phyloP scores from a whole-genome alignment of 148 eudicot genomes.

The Chenopodium album region DNA sequence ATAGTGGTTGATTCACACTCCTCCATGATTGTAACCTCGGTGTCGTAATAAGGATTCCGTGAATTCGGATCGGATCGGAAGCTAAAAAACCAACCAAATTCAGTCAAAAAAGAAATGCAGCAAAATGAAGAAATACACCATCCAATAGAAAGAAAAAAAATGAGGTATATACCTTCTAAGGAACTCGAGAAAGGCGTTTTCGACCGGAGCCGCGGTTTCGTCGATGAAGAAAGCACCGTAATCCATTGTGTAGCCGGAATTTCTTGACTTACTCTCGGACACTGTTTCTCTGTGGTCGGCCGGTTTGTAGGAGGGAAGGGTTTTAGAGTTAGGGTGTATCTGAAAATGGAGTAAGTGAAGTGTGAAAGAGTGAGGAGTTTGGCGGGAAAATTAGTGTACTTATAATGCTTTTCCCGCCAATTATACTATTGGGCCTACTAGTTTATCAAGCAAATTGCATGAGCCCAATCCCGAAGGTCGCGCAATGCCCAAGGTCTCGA shows the following conservation, averaged over 20 bases:
- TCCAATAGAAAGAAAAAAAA: background rate
- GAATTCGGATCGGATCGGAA: slow-evolving; percentile 50
- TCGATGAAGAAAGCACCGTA: slow-evolving; percentile 63
- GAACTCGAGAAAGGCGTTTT: slow-evolving; percentile 79
- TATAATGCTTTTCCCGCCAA: background rate
- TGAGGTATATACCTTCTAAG: slow-evolving; percentile 50
- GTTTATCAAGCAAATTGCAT: background rate
- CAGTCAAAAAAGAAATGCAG: background rate
- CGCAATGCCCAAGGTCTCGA: too few relatives aligned
- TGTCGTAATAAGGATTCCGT: slow-evolving; percentile 50
- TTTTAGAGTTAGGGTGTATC: background rate
- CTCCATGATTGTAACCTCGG: slow-evolving; percentile 73
- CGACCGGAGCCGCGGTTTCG: slow-evolving; percentile 77
- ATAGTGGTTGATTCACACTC: slow-evolving; percentile 79
- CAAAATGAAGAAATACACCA: background rate
- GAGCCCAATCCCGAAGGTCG: too few relatives aligned
- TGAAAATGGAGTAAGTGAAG: background rate
- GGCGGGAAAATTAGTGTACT: background rate
- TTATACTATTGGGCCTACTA: too few relatives aligned
- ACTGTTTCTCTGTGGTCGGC: background rate
- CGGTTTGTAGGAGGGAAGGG: background rate
- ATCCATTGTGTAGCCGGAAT: slow-evolving; percentile 37
- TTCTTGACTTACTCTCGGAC: background rate
- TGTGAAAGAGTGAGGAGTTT: background rate
- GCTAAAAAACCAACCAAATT: slow-evolving; percentile 22